Evolutionary conservation across 2,329 filamentous ascomycete genomes (phyloP).

Genomic region (Aspergillus texensis): DNA sequence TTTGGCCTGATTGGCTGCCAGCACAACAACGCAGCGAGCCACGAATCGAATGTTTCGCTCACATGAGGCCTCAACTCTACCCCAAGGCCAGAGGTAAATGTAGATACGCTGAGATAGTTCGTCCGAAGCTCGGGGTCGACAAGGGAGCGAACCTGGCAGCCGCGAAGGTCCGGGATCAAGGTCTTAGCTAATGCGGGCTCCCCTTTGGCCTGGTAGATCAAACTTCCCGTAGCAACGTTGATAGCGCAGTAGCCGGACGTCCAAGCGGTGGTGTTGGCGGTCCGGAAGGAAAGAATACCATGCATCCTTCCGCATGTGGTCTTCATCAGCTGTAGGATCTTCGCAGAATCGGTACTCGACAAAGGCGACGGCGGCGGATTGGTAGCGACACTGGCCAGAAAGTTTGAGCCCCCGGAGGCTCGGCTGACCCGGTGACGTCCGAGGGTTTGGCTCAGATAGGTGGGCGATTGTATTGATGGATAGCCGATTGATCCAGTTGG

Average conservation of each 20-base stretch:
- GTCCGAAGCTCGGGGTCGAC: conserved; percentile 50
- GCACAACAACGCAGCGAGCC: conserved; percentile 54
- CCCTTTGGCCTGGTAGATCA: conserved; percentile 55
- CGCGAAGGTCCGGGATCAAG: conserved; percentile 52
- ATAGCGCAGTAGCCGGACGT: conserved; percentile 55
- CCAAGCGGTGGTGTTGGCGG: conserved; percentile 46
- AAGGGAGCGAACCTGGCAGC: conserved; percentile 52
- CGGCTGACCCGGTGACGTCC: conserved; percentile 40
- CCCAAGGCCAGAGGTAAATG: conserved; percentile 50
- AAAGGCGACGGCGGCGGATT: conserved; percentile 37
- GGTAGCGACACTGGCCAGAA: conserved; percentile 29
- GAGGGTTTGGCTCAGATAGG: conserved; percentile 35
- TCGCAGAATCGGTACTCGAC: conserved; percentile 49
- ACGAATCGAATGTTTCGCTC: conserved; percentile 55
- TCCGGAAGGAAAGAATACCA: conserved; percentile 55
- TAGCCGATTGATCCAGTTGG: conserved; percentile 49
- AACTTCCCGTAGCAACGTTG: conserved; percentile 53
- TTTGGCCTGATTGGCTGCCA: conserved; percentile 56
- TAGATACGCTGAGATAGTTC: conserved; percentile 52
- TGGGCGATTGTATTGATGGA: conserved; percentile 50
- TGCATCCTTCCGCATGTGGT: conserved; percentile 56
- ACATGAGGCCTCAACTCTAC: conserved; percentile 53
- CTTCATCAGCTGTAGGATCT: conserved; percentile 55
- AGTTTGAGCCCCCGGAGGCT: conserved; percentile 30
- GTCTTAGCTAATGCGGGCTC: conserved; percentile 52